Base-by-base conservation (phyloP, 2,329 filamentous ascomycete species). In the Cladorrhinum sp. region DNA sequence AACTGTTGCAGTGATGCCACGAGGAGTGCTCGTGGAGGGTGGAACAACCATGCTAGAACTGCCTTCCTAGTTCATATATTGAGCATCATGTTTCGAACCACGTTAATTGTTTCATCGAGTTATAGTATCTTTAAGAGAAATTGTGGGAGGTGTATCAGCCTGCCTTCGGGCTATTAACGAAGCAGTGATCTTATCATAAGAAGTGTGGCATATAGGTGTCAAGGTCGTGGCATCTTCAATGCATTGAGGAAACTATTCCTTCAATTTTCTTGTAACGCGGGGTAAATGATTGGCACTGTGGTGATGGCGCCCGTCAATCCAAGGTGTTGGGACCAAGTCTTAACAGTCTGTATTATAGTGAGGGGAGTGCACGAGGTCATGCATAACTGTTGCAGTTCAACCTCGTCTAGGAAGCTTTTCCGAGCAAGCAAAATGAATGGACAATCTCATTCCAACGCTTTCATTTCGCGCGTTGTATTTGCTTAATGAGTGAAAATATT, bases 131-230 rank as follows among this genome's bases (percentile, higher is more conserved):
- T n/a, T n/a, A 51, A 24, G 16, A 28, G 62, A 63, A 59, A 59
- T 64, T 62, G 36, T 9, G 28, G 39, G 58, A 30, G 28, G 9
- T 21, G 18, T 42, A 20, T 50, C 49, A 21, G 49, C 50, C 28
- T n/a, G n/a, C 24, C 59, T 55, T 59, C 57, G 63, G 62, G 36
- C 49, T 58, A 63, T 64, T 59, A 60, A 18, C 56, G 30, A 20
- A 52, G 36, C 53, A 42, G n/a, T 58, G 60, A 60, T 65, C 59
- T 57, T 59, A 59, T 64, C 54, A 66, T 65, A 64, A 58, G 30
- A 60, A 7, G 18, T 49, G 21, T 58, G 56, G 61, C 55, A 60
- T 66, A 64, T 61, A 64, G 49, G 39, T 61, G 57, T 21, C 30
- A 54, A 56, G 49, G 14, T 21, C 33, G 49, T 51, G 23, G 50